These are phyloP conservation scores for Daldinia grandis DNA, from an alignment of 495 filamentous ascomycete species.

Conservation along the genomic window DNA sequence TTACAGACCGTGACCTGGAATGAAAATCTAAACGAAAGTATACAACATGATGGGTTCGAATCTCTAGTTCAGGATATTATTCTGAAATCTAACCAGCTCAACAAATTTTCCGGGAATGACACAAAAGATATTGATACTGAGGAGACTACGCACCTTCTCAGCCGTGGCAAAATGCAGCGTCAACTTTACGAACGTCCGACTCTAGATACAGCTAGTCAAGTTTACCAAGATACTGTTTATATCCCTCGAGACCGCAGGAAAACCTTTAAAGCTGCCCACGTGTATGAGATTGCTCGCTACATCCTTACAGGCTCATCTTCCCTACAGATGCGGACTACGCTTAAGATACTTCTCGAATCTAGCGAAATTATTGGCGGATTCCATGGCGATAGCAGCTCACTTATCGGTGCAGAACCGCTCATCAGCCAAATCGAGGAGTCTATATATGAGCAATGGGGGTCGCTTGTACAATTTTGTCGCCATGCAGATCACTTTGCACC, in stretches of 20 bases:
- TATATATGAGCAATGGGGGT: conserved; percentile 50
- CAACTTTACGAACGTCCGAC: conserved; percentile 51
- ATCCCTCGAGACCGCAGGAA: conserved; percentile 33
- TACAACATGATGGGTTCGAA: conserved; percentile 64
- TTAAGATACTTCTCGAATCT: conserved; percentile 41
- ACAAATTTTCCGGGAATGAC: conserved; percentile 36
- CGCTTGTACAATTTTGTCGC: conserved; percentile 47
- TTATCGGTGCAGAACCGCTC: conserved; percentile 39
- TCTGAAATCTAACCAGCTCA: conserved; percentile 48
- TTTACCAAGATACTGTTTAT: conserved; percentile 23
- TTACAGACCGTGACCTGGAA: conserved; percentile 63
- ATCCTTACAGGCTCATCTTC: conserved; percentile 40
- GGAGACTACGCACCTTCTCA: conserved; percentile 42
- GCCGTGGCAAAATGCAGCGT: conserved; percentile 50
- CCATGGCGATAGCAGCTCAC: conserved; percentile 17
- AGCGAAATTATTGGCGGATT: conserved; percentile 51
- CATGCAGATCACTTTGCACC: conserved; percentile 23
- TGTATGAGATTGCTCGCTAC: conserved; percentile 45
- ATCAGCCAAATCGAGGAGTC: conserved; percentile 48
- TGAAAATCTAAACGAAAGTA: conserved; percentile 51
- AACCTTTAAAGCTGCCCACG: conserved; percentile 26
- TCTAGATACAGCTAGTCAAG: conserved; percentile 10
- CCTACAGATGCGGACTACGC: conserved; percentile 31
- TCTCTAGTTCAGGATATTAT: conserved; percentile 54
- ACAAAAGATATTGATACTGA: background rate